These are phyloP conservation scores for Helicocarpus griseus DNA, from an alignment of 2,329 filamentous ascomycete species.

Conservation along the genomic window DNA sequence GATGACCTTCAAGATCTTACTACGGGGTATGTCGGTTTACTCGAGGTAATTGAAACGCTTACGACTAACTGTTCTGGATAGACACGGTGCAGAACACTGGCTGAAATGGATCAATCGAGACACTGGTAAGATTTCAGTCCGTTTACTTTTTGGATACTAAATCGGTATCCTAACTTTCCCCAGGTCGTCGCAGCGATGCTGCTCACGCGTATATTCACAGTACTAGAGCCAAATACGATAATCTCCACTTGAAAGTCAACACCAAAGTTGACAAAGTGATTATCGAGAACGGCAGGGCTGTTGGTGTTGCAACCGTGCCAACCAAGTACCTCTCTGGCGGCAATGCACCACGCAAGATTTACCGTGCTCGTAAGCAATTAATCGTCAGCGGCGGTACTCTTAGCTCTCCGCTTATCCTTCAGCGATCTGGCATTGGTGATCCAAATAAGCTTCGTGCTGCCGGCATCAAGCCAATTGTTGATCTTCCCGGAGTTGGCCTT, in stretches of 20 bases:
- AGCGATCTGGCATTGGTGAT: constrained; percentile 65
- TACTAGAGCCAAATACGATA: constrained; percentile 59
- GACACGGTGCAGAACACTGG: constrained; percentile 69
- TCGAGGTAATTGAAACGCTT: not conserved
- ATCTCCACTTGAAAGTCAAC: constrained; percentile 63
- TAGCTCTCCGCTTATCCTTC: constrained; percentile 64
- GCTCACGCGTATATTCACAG: constrained; percentile 71
- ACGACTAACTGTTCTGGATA: constrained; percentile 6
- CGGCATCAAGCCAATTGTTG: constrained; percentile 59
- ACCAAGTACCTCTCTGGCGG: constrained; percentile 58
- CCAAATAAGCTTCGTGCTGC: constrained; percentile 59
- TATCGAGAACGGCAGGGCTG: constrained; percentile 61
- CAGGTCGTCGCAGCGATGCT: constrained; percentile 62
- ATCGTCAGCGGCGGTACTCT: constrained; percentile 64
- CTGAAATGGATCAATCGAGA: constrained; percentile 71
- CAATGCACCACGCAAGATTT: constrained; percentile 46
- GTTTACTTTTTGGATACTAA: not conserved
- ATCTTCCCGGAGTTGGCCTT: constrained; percentile 62
- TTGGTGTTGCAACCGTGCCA: constrained; percentile 59
- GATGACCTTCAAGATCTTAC: constrained; percentile 66
- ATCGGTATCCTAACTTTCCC: not conserved
- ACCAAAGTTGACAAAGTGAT: constrained; percentile 71
- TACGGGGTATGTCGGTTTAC: constrained; percentile 23
- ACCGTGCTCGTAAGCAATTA: constrained; percentile 62
- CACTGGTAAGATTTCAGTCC: constrained; percentile 33